These are phyloP conservation scores for Lepiota brunneoincarnata DNA, from an alignment of 768 basidiomycete species.

Conservation along the genomic window DNA sequence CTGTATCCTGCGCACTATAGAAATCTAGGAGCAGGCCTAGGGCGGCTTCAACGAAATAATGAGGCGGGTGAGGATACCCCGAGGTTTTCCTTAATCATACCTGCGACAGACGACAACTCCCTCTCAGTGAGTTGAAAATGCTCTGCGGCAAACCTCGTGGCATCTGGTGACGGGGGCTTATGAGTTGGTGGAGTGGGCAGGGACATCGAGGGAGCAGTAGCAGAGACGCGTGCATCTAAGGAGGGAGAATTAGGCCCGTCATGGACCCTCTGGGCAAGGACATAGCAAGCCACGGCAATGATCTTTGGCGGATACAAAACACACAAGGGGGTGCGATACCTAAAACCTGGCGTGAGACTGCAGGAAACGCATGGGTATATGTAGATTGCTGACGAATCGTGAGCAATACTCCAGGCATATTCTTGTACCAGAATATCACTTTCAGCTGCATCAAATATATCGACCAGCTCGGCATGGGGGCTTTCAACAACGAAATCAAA, in stretches of 20 bases:
- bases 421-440: constrained; percentile 55
- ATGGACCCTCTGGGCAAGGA: constrained; percentile 68
- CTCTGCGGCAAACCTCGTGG: constrained; percentile 64
- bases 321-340: constrained; percentile 80
- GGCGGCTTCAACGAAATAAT: constrained; percentile 45
- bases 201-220: constrained; percentile 68
- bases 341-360: constrained; percentile 26
- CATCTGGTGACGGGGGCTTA: constrained; percentile 70
- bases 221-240: constrained; percentile 71
- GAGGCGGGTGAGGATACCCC: too few species aligned
- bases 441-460: constrained; percentile 60
- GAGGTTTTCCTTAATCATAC: constrained; percentile 30
- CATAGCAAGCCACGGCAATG: constrained; percentile 74
- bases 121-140: constrained; percentile 60
- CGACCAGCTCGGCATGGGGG: constrained; percentile 73
- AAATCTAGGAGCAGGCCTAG: constrained; percentile 70
- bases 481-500: constrained; percentile 82
- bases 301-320: constrained; percentile 66
- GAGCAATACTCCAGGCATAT: constrained; percentile 82
- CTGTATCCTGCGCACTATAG: constrained; percentile 61
- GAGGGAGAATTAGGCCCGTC: constrained; percentile 76
- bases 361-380: constrained; percentile 8
- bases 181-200: constrained; percentile 81
- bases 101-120: constrained; percentile 59
- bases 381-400: constrained; percentile 68